These are phyloP conservation scores for Vanderwaltozyma polyspora DNA, from an alignment of 805 yeast genomes.

Conservation along the genomic window DNA sequence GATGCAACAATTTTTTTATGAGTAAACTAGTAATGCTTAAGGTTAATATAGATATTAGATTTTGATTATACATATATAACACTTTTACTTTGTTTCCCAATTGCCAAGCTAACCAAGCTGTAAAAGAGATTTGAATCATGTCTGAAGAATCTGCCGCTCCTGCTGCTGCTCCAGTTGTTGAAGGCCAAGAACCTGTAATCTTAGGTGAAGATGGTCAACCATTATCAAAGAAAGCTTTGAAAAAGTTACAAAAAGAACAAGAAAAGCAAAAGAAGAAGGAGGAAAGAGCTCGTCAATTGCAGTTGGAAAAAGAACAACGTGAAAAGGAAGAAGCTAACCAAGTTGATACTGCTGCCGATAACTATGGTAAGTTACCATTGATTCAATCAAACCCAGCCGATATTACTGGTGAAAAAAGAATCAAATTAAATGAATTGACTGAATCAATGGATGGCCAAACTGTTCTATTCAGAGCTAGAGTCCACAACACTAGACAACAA, in stretches of 20 bases:
- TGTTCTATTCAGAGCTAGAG: conserved; percentile 84
- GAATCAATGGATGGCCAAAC: conserved; percentile 44
- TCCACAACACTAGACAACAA: conserved; percentile 87
- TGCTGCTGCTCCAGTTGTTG: conserved; percentile 3
- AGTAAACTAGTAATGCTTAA: too few species aligned
- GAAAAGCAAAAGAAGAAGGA: conserved; percentile 91
- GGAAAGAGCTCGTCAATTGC: conserved; percentile 80
- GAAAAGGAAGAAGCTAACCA: conserved; percentile 56
- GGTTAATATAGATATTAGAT: too few species aligned
- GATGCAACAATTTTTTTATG: too few species aligned
- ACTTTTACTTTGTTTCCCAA: too few species aligned
- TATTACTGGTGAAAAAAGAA: conserved; percentile 58
- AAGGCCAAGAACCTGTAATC: conserved; percentile 13
- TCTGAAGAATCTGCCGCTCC: conserved; percentile 8
- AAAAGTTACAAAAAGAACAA: conserved; percentile 84
- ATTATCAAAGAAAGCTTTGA: conserved; percentile 84
- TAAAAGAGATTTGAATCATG: too few species aligned
- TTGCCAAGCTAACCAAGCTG: too few species aligned
- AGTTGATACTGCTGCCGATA: conserved; percentile 67
- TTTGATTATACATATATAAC: too few species aligned
- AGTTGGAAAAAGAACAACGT: conserved; percentile 75
- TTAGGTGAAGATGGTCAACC: conserved; percentile 81
- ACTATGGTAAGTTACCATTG: conserved; percentile 84
- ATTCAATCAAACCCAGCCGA: conserved; percentile 71
- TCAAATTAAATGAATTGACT: conserved; percentile 40